These are phyloP conservation scores for Trichocladium antarcticum DNA, from an alignment of 495 filamentous ascomycete genomes.

Conservation along the genomic window DNA sequence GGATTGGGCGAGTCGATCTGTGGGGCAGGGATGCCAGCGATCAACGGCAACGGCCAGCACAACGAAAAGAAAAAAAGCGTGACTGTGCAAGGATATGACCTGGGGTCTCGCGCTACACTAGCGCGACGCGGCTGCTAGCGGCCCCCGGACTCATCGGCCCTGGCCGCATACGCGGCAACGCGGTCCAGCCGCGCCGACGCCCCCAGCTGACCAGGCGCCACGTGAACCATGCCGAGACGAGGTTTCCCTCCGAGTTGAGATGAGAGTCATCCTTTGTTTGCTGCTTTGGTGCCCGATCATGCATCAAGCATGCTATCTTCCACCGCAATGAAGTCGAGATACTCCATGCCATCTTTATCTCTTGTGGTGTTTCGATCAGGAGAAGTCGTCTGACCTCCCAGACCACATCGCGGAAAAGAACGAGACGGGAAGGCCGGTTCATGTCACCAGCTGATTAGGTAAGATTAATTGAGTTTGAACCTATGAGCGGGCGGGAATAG, in stretches of 20 bases:
- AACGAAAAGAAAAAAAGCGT: not conserved
- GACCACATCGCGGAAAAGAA: not conserved
- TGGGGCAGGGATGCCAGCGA: conserved; percentile 6
- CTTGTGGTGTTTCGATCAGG: not conserved
- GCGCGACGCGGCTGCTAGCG: conserved; percentile 19
- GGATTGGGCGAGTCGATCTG: conserved; percentile 1
- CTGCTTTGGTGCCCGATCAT: not conserved
- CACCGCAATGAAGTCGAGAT: not conserved
- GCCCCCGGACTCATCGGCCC: conserved; percentile 10
- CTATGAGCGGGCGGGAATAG: not conserved
- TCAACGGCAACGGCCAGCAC: not conserved
- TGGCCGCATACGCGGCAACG: not conserved
- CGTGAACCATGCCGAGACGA: conserved; percentile 18
- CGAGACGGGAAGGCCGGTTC: not conserved
- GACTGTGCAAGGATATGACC: not conserved
- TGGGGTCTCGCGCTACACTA: too few relatives aligned
- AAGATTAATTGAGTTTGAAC: conserved; percentile 4
- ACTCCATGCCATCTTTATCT: not conserved
- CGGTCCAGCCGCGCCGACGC: not conserved
- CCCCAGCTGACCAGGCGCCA: conserved; percentile 21
- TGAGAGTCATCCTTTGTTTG: not conserved
- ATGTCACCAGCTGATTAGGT: conserved; percentile 4
- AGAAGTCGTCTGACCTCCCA: not conserved
- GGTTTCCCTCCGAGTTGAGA: too few relatives aligned
- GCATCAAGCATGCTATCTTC: too few relatives aligned